Evolutionary conservation across 2,329 filamentous ascomycete species (phyloP), one percentile per base, ranked within the genome.

Genomic region (Colletotrichum ledebouriae): DNA sequence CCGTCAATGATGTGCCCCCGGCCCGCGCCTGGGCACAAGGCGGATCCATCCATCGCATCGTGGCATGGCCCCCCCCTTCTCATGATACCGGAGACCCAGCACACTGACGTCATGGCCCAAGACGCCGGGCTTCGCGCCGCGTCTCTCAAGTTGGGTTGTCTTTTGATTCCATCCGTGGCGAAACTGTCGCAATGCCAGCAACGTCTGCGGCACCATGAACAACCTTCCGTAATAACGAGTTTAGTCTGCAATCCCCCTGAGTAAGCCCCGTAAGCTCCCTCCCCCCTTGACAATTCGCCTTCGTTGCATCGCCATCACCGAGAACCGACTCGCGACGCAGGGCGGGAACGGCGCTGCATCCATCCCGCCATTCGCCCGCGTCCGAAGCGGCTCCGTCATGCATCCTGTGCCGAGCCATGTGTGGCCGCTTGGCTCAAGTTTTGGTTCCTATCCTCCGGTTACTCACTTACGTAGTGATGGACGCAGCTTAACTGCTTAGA

Each of bases 81-180:
- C 20, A 25, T 15, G 20, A 25, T 25, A 25, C 25, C 4, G 25
- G 4, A 25, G 37, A 25, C 37, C 37, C 53, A 17, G 39, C 37
- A 42, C 53, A 57, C 11, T 59, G 57, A 59, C 57, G 57, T 59
- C 57, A 59, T 59, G 57, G 10, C 57, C 57, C 25, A 49, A 33
- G 44, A 49, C 20, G 57, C 57, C 57, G 57, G 55, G 39, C 42
- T 25, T 46, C 5, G 55, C 55, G 55, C 41, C 55, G 55, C 55
- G 55, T 58, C 55, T 37, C 44, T 49, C 9, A 52, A 6, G 25
- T 37, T 37, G 42, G 25, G 3, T 5, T 25, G 25, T 25, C 25
- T 25, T 17, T 17, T 50, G 25, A 41, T 37, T 49, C 33, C 57
- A 39, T 50, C 1, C 17, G 57, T 59, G 57, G 57, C 57, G 34